These are phyloP conservation scores for Mycena metata DNA, from an alignment of 768 basidiomycete genomes.

Conservation along the genomic window DNA sequence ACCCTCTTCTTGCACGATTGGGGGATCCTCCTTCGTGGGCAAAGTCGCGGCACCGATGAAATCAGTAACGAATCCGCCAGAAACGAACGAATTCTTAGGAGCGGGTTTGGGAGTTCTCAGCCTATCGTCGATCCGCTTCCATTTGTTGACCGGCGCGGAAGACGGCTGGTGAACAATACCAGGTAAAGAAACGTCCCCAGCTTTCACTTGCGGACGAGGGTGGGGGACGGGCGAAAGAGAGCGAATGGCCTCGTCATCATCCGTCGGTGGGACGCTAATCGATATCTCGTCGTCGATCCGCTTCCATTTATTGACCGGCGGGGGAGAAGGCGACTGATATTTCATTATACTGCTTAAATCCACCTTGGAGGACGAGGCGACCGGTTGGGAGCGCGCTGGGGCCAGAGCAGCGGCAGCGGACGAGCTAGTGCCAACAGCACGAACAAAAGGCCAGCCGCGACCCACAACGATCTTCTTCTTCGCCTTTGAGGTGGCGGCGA, in stretches of 20 bases:
- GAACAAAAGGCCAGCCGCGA: constrained; percentile 25
- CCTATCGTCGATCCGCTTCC: constrained; percentile 49
- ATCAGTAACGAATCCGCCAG: constrained; percentile 64
- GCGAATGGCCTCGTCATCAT: constrained; percentile 25
- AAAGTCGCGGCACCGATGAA: constrained; percentile 47
- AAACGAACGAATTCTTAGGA: too few relatives aligned
- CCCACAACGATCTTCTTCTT: constrained; percentile 33
- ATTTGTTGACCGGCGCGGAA: constrained; percentile 40
- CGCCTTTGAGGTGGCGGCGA: constrained; percentile 34
- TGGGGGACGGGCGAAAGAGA: neutral
- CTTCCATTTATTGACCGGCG: constrained; percentile 48
- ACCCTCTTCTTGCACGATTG: neutral
- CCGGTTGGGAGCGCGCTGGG: neutral
- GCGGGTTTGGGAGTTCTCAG: too few relatives aligned
- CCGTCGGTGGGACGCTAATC: constrained; percentile 28
- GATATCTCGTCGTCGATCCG: constrained; percentile 40
- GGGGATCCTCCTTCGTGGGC: neutral
- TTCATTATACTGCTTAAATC: constrained; percentile 22
- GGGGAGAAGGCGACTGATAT: constrained; percentile 7
- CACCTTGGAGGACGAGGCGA: neutral
- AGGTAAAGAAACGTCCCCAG: too few relatives aligned
- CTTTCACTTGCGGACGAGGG: too few relatives aligned
- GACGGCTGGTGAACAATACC: too few relatives aligned
- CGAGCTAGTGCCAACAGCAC: neutral
- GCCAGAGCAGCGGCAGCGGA: neutral